These are phyloP conservation scores for Globisporangium radiosum DNA, from an alignment of 352 stramenopile genomes.

Conservation along the genomic window DNA sequence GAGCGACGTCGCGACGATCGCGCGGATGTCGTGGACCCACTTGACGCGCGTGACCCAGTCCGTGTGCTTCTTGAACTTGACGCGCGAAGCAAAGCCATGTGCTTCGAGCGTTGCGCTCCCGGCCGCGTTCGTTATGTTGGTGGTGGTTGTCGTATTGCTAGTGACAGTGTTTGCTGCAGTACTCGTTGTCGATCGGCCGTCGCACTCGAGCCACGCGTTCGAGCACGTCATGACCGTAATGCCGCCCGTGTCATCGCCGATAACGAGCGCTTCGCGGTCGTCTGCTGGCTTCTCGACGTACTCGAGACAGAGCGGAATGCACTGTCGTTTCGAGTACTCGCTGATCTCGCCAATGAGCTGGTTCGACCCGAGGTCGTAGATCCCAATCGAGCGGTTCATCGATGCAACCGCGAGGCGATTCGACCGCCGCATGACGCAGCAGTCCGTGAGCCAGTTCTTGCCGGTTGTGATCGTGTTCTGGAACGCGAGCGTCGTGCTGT, in stretches of 20 bases:
- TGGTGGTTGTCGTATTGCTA: background rate
- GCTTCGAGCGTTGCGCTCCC: conserved; percentile 49
- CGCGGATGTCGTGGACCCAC: conserved; percentile 77
- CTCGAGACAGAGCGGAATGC: conserved; percentile 71
- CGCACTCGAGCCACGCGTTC: conserved; percentile 57
- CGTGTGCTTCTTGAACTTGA: conserved; percentile 77
- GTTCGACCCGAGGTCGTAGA: conserved; percentile 69
- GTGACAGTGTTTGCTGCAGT: conserved; percentile 10
- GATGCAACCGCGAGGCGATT: conserved; percentile 75
- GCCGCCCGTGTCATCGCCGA: conserved; percentile 70
- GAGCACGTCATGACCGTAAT: conserved; percentile 73
- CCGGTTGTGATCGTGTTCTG: conserved; percentile 56
- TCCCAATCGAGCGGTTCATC: conserved; percentile 68
- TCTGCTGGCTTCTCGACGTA: conserved; percentile 75
- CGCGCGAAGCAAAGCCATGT: conserved; percentile 55
- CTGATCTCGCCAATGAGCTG: conserved; percentile 67
- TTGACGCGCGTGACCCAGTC: conserved; percentile 83
- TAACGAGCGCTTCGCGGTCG: conserved; percentile 62
- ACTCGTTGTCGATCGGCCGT: conserved; percentile 34
- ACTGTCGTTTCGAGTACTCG: conserved; percentile 73
- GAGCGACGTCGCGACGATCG: conserved; percentile 69
- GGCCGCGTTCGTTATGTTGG: conserved; percentile 23
- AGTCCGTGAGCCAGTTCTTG: conserved; percentile 77
- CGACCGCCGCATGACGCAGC: conserved; percentile 70
- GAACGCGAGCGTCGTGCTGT: conserved; percentile 52